Evolutionary conservation across 2,329 filamentous ascomycete species (phyloP), one percentile per base, ranked within the genome.

Genomic region (Biscogniauxia marginata): DNA sequence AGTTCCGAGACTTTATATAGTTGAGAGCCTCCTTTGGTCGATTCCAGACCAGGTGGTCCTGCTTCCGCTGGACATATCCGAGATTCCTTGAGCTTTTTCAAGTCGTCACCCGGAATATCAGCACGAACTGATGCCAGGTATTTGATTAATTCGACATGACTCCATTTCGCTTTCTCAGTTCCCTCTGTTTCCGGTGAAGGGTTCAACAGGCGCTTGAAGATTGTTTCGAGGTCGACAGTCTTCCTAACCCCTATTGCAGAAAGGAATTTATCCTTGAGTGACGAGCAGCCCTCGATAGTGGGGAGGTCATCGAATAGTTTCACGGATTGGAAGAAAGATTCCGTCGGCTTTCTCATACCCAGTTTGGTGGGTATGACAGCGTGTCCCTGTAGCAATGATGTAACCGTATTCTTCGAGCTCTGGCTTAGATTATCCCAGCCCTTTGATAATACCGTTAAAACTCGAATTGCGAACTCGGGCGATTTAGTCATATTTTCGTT

Each of bases 301-400:
- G 95, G 93, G 16, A 99, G 78, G 70, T 99, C 95, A 59, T 97
- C 92, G 67, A 99, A 99, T 0, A 99, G 78, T 70, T 91, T 95
- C 39, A 99, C 95, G n/a, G 85, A 89, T 1, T 90, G 86, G 68
- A 99, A 97, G 72, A 97, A 99, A 0, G 95, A 87, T 62, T 98
- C 92, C 3, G 79, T 76, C 4, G 95, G 95, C 63, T 84, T 89
- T 65, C 80, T 88, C 93, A 99, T 96, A 7, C 95, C 95, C 62
- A 87, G 75, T 70, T 91, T 97, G 0, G 95, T 98, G 0, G 95
- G 95, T 68, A 99, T 90, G 23, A 96, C 83, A 0, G 91, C 83
- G 50, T 88, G 80, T 2, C 81, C 76, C 52, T 85, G 82, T 3
- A 98, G 76, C 4, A 91, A 74, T 16, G 82, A 77, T 7, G 84